Evolutionary conservation across 495 filamentous ascomycete species (phyloP).

Genomic region (Staphylotrichum longicolle): DNA sequence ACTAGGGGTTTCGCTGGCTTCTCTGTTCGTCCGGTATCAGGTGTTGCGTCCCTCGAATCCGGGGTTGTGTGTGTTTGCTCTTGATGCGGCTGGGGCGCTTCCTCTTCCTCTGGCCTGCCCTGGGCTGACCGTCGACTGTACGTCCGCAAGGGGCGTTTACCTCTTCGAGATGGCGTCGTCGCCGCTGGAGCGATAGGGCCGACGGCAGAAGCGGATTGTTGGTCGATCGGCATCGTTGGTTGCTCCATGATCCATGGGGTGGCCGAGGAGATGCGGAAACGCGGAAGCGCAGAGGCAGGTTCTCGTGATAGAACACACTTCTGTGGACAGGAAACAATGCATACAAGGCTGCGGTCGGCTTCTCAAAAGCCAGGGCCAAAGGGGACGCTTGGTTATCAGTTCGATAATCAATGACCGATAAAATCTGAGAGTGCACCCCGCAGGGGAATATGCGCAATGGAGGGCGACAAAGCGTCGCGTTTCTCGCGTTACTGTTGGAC

Average conservation of each 20-base stretch:
- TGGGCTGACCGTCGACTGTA: conserved; percentile 41
- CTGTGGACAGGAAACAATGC: too few relatives aligned
- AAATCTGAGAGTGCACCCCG: too few relatives aligned
- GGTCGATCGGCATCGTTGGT: conserved; percentile 7
- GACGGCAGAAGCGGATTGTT: neutral
- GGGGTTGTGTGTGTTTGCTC: neutral
- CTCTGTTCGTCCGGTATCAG: neutral
- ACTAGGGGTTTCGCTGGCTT: neutral
- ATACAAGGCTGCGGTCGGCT: too few relatives aligned
- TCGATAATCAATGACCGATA: too few relatives aligned
- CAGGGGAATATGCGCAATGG: too few relatives aligned
- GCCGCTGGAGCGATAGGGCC: neutral
- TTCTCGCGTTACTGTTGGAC: conserved; percentile 1
- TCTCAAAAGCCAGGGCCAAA: too few relatives aligned
- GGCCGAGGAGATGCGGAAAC: neutral
- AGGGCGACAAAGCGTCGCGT: neutral
- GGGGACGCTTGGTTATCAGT: too few relatives aligned
- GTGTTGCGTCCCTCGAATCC: neutral
- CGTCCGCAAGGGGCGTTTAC: conserved; percentile 43
- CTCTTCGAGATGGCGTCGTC: conserved; percentile 5
- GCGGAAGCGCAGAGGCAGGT: neutral
- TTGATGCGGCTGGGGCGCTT: conserved; percentile 7
- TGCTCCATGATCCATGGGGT: neutral
- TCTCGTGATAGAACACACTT: too few relatives aligned
- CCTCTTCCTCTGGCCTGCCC: conserved; percentile 22